Conservation (phyloP, 495 filamentous ascomycete genomes). For the Zalerion maritima region DNA sequence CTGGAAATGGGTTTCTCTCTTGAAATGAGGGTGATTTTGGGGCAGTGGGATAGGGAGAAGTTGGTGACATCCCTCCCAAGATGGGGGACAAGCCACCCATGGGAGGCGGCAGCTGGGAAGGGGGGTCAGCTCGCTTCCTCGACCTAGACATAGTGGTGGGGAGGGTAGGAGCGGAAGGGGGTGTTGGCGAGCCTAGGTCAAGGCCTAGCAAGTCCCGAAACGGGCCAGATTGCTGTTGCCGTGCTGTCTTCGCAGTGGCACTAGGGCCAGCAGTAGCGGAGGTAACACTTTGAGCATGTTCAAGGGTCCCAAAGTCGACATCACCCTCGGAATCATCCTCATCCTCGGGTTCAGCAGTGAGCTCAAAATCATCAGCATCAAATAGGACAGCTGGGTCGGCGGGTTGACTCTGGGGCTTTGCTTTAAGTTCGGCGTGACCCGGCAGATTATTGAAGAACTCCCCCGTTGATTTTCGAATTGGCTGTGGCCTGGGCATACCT, state of each 20-base stretch:
- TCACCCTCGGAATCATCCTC: constrained; percentile 33
- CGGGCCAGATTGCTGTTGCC: constrained; percentile 5
- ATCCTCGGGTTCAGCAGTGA: constrained; percentile 10
- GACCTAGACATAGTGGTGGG: constrained; percentile 5
- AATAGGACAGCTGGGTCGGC: constrained; percentile 30
- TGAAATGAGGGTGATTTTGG: constrained; percentile 38
- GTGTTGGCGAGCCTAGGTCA: constrained; percentile 1
- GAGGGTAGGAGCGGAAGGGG: constrained; percentile 1
- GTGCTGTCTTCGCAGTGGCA: constrained; percentile 6
- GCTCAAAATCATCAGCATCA: constrained; percentile 33
- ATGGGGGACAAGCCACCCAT: no score
- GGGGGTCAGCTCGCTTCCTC: constrained; percentile 18
- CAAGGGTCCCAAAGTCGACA: constrained; percentile 31
- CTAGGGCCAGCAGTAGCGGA: no score
- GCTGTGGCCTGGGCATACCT: no score
- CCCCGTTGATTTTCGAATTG: no score
- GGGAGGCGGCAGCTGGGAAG: constrained; percentile 14
- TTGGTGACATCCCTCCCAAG: constrained; percentile 4
- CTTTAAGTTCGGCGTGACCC: constrained; percentile 9
- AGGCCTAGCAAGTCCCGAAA: constrained; percentile 1
- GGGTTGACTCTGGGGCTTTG: constrained; percentile 4
- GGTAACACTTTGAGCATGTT: no score
- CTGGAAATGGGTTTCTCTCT: constrained; percentile 30
- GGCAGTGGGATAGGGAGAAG: constrained; percentile 24
- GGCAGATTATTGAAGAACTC: no score